Percentiles rank a stretch among this genome's conserved stretches.
Evolutionary conservation across 1,139 yeast species (phyloP).

Genomic region (Blastobotrys persicus): DNA sequence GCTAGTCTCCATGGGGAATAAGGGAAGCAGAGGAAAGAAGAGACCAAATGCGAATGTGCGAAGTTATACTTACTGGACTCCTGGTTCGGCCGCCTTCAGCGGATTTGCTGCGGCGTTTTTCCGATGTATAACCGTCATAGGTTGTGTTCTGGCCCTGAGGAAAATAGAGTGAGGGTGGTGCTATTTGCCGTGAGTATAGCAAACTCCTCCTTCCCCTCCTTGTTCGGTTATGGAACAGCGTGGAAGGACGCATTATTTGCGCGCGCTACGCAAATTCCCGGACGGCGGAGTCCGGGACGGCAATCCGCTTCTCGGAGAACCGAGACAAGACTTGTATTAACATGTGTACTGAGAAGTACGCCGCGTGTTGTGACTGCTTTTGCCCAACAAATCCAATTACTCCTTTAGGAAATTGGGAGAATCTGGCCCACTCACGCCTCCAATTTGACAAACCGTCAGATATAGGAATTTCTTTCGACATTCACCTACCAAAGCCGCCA

Average conservation of each 20-base stretch:
- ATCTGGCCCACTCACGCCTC: neutral
- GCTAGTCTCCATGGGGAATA: neutral
- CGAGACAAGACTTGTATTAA: neutral
- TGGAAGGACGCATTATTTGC: neutral
- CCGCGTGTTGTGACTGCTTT: neutral
- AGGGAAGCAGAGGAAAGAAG: neutral
- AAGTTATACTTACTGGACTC: constrained; percentile 35
- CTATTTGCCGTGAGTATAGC: neutral
- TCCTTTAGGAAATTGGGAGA: neutral
- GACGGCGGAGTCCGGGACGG: neutral
- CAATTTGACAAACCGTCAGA: neutral
- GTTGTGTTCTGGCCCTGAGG: neutral
- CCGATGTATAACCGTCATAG: constrained; percentile 40
- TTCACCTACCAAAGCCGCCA: neutral
- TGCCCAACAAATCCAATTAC: neutral
- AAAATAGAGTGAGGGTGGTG: neutral
- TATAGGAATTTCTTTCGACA: neutral
- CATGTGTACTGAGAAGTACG: neutral
- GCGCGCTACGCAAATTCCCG: neutral
- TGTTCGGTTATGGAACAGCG: neutral
- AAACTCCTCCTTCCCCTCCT: neutral
- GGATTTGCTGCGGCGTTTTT: constrained; percentile 34
- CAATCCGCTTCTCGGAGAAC: neutral
- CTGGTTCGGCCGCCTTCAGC: constrained; percentile 38
- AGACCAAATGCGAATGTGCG: neutral